These are phyloP conservation scores for Ceriops zippeliana DNA, from an alignment of 345 rosid species.

Conservation along the genomic window DNA sequence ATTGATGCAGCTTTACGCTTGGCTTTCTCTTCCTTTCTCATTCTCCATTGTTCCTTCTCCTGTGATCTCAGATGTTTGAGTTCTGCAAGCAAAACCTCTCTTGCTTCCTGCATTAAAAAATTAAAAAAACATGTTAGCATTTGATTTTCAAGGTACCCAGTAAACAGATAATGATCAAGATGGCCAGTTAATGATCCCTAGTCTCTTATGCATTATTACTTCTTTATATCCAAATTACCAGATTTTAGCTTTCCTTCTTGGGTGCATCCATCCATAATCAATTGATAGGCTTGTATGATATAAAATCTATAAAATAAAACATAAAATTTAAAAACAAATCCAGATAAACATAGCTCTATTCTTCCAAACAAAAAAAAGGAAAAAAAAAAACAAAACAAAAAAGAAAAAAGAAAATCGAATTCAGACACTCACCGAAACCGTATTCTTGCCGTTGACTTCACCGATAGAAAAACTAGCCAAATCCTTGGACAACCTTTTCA, in stretches of 20 bases:
- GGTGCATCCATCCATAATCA: too few relatives aligned
- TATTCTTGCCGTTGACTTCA: slow-evolving; percentile 7
- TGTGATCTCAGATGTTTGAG: slow-evolving; percentile 12
- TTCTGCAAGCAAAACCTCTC: slow-evolving; percentile 14
- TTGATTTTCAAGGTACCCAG: too few relatives aligned
- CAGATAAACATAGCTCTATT: background rate
- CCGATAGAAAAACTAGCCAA: slow-evolving; percentile 6
- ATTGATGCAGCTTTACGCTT: background rate
- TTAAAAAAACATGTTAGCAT: background rate
- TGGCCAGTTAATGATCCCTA: too few relatives aligned
- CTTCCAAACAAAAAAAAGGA: background rate
- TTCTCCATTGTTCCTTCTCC: slow-evolving; percentile 13
- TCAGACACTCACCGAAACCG: slow-evolving; percentile 9
- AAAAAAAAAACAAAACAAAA: background rate
- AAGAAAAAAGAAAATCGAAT: background rate
- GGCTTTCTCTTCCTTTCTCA: slow-evolving; percentile 8
- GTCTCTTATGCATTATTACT: too few relatives aligned
- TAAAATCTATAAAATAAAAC: too few relatives aligned
- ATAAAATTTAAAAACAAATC: too few relatives aligned
- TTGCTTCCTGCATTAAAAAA: slow-evolving; percentile 14
- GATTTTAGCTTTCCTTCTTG: too few relatives aligned
- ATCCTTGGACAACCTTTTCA: slow-evolving; percentile 22
- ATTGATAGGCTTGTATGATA: too few relatives aligned
- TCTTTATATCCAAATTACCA: too few relatives aligned
- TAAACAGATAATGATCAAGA: too few relatives aligned